These are phyloP conservation scores for Aegilops tauschii DNA, from an alignment of 176 grass and related monocot genomes.

Conservation along the genomic window DNA sequence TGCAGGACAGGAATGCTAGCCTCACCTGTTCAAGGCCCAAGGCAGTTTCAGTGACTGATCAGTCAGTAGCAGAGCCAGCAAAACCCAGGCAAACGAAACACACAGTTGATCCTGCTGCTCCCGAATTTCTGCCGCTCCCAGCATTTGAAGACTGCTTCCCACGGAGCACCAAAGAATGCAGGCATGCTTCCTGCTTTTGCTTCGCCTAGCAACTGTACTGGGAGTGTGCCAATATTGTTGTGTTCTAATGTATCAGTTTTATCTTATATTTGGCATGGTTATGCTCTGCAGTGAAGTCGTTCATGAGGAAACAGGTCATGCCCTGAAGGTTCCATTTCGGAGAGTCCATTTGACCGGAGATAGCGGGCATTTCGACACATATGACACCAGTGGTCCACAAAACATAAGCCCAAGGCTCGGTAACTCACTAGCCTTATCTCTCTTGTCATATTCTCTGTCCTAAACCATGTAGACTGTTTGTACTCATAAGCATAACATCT, in stretches of 20 bases:
- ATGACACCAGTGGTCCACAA: constrained; percentile 95
- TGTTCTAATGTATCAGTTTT: background rate
- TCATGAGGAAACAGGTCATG: constrained; percentile 84
- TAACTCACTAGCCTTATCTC: constrained; percentile 38
- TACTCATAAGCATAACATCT: background rate
- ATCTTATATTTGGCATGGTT: constrained; percentile 8
- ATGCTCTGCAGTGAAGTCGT: constrained; percentile 67
- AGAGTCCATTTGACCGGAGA: constrained; percentile 84
- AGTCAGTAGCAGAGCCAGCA: constrained; percentile 44
- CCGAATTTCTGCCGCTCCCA: constrained; percentile 91
- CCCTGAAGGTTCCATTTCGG: constrained; percentile 84
- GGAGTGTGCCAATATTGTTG: background rate
- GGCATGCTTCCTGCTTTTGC: constrained; percentile 35
- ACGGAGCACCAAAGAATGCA: constrained; percentile 86
- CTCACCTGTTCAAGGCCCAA: constrained; percentile 44
- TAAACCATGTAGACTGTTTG: background rate
- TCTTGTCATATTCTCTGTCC: background rate
- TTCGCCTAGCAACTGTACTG: background rate
- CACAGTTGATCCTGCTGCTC: constrained; percentile 65
- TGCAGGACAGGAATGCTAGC: constrained; percentile 34
- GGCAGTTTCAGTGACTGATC: constrained; percentile 45
- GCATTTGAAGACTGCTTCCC: constrained; percentile 95
- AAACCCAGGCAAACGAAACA: constrained; percentile 59
- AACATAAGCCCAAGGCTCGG: constrained; percentile 75
- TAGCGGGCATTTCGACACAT: constrained; percentile 74